Percentiles rank a stretch among this genome's conserved stretches.
These are phyloP conservation scores for Eimeria acervulina DNA, from an alignment of 169 alveolate species.

Conservation along the genomic window DNA sequence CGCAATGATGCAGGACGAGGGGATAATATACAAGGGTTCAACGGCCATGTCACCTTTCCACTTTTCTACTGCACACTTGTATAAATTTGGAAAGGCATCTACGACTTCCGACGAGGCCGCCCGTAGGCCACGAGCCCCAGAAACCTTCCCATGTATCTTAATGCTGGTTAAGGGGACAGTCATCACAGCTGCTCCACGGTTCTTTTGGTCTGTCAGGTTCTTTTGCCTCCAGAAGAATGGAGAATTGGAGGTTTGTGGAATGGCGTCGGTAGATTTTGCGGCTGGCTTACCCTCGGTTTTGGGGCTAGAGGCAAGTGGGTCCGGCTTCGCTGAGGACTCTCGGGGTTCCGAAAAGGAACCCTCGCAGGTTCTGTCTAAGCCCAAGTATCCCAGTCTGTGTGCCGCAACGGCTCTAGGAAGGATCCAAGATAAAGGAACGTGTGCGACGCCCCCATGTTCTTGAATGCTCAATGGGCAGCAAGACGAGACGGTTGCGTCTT, in stretches of 20 bases:
- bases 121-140: conserved; percentile 20
- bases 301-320: background rate
- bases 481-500: background rate
- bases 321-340: background rate
- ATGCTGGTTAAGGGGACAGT: conserved; percentile 35
- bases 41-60: conserved; percentile 69
- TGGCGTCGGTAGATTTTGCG: background rate
- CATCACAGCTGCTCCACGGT: conserved; percentile 7
- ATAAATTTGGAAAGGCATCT: background rate
- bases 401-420: conserved; percentile 73
- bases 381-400: conserved; percentile 28
- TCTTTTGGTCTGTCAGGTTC: background rate
- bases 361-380: conserved; percentile 9
- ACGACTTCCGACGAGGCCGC: background rate
- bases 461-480: conserved; percentile 11
- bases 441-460: conserved; percentile 58
- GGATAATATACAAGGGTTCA: conserved; percentile 54
- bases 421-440: conserved; percentile 78
- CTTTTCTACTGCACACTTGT: background rate
- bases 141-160: background rate
- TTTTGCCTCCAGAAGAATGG: conserved; percentile 30
- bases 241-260: background rate
- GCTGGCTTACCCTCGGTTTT: background rate
- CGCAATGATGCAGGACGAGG: conserved; percentile 20
- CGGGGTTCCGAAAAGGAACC: background rate